These are phyloP conservation scores for Sarocladium brachiariae DNA, from an alignment of 2,329 filamentous ascomycete species.

Conservation along the genomic window DNA sequence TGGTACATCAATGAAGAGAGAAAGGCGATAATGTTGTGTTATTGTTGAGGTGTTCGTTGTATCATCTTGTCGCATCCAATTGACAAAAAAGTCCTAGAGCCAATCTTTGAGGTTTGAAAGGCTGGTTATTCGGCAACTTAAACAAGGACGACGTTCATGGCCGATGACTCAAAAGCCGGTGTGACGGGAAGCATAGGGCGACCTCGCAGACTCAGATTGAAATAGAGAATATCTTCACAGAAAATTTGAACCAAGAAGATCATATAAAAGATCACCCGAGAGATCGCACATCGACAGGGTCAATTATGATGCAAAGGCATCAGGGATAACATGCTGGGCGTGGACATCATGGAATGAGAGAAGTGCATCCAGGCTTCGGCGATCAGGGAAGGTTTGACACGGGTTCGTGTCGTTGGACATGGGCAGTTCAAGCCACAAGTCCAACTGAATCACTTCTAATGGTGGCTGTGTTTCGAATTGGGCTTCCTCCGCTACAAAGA, in stretches of 20 bases:
- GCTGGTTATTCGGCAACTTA: not conserved
- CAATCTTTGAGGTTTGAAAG: not conserved
- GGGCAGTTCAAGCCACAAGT: slow-evolving; percentile 1
- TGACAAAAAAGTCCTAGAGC: not conserved
- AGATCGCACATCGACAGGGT: no score
- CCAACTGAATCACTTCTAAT: not conserved
- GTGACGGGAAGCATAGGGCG: not conserved
- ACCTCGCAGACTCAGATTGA: not conserved
- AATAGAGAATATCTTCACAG: no score
- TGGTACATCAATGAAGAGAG: not conserved
- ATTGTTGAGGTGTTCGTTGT: slow-evolving; percentile 12
- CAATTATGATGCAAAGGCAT: no score
- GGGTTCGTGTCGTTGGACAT: not conserved
- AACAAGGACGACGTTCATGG: not conserved
- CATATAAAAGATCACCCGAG: no score
- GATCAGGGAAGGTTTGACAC: not conserved
- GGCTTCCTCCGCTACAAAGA: no score
- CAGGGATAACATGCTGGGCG: no score
- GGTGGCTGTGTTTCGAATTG: no score
- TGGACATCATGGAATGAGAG: not conserved
- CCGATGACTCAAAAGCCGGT: slow-evolving; percentile 6
- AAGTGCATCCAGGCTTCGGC: not conserved
- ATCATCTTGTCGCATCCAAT: slow-evolving; percentile 30
- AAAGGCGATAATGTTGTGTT: no score
- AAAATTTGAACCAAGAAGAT: no score